These are phyloP conservation scores for Microglena sp. DNA, from an alignment of 139 green algal genomes.

Conservation along the genomic window DNA sequence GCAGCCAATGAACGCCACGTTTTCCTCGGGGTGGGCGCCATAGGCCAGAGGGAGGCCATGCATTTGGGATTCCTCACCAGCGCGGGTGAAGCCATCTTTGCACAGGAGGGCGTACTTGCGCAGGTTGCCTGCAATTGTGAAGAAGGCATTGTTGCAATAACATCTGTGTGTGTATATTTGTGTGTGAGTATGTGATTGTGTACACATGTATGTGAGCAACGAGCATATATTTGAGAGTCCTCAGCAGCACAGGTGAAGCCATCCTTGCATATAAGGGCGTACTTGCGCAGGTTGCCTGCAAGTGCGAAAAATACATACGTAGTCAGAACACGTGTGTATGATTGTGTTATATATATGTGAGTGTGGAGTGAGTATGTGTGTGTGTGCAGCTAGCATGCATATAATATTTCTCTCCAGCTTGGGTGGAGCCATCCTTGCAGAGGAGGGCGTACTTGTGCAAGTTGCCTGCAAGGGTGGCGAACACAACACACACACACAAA, in stretches of 20 bases:
- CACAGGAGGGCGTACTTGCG: conserved; percentile 16
- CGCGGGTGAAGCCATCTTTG: conserved; percentile 11
- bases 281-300: conserved; percentile 13
- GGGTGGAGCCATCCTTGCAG: conserved; percentile 13
- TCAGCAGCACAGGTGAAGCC: too few relatives aligned
- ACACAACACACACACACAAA: background rate
- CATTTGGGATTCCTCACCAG: conserved; percentile 15
- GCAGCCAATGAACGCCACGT: conserved; percentile 76
- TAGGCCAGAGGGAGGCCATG: conserved; percentile 43
- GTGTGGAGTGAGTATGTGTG: background rate
- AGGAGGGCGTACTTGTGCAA: conserved; percentile 18
- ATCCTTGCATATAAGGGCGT: background rate
- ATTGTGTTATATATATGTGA: background rate
- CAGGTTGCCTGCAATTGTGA: conserved; percentile 7
- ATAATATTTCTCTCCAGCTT: background rate
- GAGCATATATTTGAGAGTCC: background rate
- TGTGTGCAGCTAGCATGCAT: background rate
- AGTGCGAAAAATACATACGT: background rate
- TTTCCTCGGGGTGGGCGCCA: conserved; percentile 46
- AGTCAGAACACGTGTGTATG: background rate
- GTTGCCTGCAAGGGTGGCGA: conserved; percentile 1
- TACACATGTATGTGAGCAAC: background rate
- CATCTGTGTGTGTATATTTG: conserved; percentile 6
- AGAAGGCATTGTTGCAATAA: background rate
- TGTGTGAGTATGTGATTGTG: background rate